A percentile compares a stretch with the other conserved stretches of the same genome.
These are phyloP conservation scores for Colletotrichum costaricense DNA, from an alignment of 2,329 filamentous ascomycete genomes.

Conservation along the genomic window DNA sequence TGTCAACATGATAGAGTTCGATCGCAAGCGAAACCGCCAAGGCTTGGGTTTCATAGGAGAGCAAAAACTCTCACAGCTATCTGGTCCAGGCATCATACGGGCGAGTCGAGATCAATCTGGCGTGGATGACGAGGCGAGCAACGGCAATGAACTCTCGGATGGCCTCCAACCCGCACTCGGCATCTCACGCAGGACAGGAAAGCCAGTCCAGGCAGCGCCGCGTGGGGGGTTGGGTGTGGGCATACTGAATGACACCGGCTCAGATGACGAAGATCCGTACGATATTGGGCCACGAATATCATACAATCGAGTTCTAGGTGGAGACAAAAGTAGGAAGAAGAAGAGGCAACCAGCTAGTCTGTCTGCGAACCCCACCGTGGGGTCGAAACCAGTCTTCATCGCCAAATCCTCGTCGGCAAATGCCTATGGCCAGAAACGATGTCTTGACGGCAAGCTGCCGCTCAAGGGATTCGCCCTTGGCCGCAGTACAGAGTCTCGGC, in stretches of 20 bases:
- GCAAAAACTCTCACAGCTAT: conserved; percentile 52
- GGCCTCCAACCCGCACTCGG: not conserved
- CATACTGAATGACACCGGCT: conserved; percentile 90
- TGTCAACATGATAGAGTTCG: conserved; percentile 73
- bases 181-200: conserved; percentile 47
- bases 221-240: conserved; percentile 86
- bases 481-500: conserved; percentile 59
- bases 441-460: conserved; percentile 84
- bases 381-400: conserved; percentile 78
- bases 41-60: conserved; percentile 77
- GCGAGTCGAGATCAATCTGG: conserved; percentile 19
- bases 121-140: conserved; percentile 8
- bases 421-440: conserved; percentile 63
- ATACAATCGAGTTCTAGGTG: conserved; percentile 84
- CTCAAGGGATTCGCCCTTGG: conserved; percentile 84
- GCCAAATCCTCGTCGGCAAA: conserved; percentile 61
- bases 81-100: not conserved
- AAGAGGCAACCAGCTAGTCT: conserved; percentile 57
- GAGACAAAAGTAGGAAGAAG: conserved; percentile 83
- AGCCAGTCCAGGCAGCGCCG: conserved; percentile 55
- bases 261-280: conserved; percentile 95
- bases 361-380: conserved; percentile 72
- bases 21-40: conserved; percentile 74
- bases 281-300: conserved; percentile 91
- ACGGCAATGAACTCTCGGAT: not conserved